Percentiles rank a stretch among this genome's conserved stretches.
Conservation (phyloP, 1,139 yeast species). For the Yamadazyma blattariae region DNA sequence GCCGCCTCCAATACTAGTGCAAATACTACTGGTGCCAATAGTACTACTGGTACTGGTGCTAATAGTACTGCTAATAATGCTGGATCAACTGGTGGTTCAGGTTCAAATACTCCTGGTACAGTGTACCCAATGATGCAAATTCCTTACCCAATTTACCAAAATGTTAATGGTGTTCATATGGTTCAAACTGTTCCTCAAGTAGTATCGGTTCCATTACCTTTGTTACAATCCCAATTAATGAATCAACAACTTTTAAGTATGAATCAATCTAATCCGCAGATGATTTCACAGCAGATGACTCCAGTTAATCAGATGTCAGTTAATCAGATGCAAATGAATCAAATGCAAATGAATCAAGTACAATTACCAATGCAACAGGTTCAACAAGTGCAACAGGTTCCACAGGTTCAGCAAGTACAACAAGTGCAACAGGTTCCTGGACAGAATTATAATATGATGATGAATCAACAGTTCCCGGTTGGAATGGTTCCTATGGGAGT, state of each 20-base stretch:
- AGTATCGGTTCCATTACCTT: slow-evolving; percentile 16
- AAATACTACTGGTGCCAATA: background rate
- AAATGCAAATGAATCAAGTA: too few species aligned
- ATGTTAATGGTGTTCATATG: slow-evolving; percentile 16
- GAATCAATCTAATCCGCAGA: slow-evolving; percentile 2
- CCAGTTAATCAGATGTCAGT: too few species aligned
- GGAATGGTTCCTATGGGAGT: slow-evolving; percentile 2
- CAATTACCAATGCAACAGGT: background rate
- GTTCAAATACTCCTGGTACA: background rate
- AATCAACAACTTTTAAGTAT: slow-evolving; percentile 5
- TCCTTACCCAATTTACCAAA: slow-evolving; percentile 20
- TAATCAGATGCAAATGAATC: too few species aligned
- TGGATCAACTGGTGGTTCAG: too few species aligned
- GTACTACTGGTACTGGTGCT: too few species aligned
- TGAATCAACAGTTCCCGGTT: slow-evolving; percentile 1
- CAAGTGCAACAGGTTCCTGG: background rate
- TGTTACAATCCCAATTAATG: slow-evolving; percentile 12
- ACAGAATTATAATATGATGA: too few species aligned
- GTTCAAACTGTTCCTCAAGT: slow-evolving; percentile 18
- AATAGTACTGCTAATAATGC: too few species aligned
- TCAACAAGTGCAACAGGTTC: slow-evolving; percentile 4
- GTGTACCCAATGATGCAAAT: slow-evolving; percentile 31
- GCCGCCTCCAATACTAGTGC: background rate
- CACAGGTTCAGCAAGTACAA: slow-evolving; percentile 9
- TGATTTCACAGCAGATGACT: too few species aligned